Evolutionary conservation across 2,329 filamentous ascomycete genomes (phyloP).

Genomic region (Sporothrix pseudoabietina): DNA sequence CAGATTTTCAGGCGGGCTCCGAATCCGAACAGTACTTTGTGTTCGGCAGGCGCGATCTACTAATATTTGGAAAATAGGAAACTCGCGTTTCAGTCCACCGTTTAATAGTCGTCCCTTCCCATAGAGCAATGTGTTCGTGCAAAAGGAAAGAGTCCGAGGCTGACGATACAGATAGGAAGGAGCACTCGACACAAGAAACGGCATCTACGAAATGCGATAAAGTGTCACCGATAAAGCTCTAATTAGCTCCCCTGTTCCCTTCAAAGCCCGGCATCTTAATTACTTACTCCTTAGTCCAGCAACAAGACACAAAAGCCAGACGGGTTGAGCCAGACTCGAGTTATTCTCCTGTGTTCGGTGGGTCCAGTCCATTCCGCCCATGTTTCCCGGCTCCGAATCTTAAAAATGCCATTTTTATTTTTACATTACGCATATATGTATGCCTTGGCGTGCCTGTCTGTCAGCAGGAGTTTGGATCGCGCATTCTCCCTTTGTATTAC

Average conservation of each 20-base stretch:
- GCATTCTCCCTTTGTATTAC: conserved; percentile 21
- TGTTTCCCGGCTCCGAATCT: neutral
- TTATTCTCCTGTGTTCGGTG: neutral
- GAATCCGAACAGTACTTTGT: neutral
- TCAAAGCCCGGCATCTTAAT: neutral
- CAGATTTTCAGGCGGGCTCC: conserved; percentile 11
- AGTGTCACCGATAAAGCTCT: neutral
- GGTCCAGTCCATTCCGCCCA: neutral
- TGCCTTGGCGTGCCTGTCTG: conserved; percentile 13
- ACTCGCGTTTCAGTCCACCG: neutral
- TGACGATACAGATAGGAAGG: neutral
- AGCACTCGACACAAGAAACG: neutral
- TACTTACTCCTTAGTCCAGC: neutral
- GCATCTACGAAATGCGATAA: neutral
- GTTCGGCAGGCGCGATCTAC: neutral
- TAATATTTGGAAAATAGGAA: neutral
- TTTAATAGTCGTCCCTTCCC: neutral
- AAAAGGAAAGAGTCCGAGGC: neutral
- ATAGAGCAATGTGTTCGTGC: neutral
- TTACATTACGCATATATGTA: too few relatives aligned
- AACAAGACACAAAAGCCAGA: neutral
- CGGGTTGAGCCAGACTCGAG: neutral
- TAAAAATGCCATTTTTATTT: neutral
- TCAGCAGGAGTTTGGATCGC: neutral
- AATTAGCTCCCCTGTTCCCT: neutral